Percentiles rank a stretch among this genome's conserved stretches.
phyloP scores from a whole-genome alignment of 2,329 filamentous ascomycete genomes.

The Nigrospora sphaerica region DNA sequence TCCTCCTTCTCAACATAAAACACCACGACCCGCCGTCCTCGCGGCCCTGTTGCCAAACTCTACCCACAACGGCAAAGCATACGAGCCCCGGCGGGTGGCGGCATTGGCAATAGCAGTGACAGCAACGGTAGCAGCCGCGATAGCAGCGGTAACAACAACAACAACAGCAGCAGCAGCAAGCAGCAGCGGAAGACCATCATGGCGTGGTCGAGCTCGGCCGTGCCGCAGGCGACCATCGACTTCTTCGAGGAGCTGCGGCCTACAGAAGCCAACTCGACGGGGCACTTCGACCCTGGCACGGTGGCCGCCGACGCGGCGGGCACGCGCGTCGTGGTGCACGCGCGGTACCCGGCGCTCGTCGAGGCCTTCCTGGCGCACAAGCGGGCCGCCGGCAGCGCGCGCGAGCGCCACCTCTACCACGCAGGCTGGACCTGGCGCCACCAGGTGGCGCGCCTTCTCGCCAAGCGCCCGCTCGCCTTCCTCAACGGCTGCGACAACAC shows the following conservation, averaged over 20 bases:
- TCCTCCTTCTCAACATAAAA: no score
- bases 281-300: slow-evolving; percentile 9
- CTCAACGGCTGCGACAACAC: slow-evolving; percentile 13
- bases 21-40: no score
- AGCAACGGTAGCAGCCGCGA: no score
- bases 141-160: no score
- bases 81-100: no score
- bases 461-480: slow-evolving; percentile 17
- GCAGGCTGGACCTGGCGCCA: slow-evolving; percentile 13
- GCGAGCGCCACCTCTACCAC: slow-evolving; percentile 14
- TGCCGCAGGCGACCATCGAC: not conserved
- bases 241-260: not conserved
- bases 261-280: not conserved
- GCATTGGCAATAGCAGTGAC: no score
- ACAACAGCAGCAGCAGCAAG: no score
- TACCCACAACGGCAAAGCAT: no score
- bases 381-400: slow-evolving; percentile 11
- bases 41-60: no score
- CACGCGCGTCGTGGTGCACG: slow-evolving; percentile 19
- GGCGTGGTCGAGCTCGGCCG: no score
- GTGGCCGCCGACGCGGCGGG: slow-evolving; percentile 12
- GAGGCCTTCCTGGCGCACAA: slow-evolving; percentile 18
- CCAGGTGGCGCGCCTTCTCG: slow-evolving; percentile 15
- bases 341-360: slow-evolving; percentile 15
- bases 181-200: no score